Evolutionary conservation across 345 rosid genomes (phyloP).

Genomic region (Citrus australasica): DNA sequence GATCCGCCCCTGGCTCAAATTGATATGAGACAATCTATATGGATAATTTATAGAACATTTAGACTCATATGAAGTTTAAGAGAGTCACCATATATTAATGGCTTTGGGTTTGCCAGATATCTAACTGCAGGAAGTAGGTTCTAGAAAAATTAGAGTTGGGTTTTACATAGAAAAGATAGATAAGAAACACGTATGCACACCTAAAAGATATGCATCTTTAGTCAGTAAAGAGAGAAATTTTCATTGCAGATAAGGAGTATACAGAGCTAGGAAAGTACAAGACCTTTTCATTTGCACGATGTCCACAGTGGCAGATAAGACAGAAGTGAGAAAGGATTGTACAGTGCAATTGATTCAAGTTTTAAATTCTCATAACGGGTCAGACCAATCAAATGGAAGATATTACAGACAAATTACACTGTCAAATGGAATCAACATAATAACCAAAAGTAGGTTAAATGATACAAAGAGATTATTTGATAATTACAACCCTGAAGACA

Average conservation of each 20-base stretch:
- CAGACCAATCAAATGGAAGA: background rate
- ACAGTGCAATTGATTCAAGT: background rate
- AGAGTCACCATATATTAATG: background rate
- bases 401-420: background rate
- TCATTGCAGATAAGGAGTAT: background rate
- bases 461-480: background rate
- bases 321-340: background rate
- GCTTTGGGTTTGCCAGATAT: background rate
- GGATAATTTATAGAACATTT: background rate
- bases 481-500: background rate
- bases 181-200: background rate
- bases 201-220: background rate
- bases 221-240: background rate
- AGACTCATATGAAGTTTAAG: background rate
- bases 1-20: background rate
- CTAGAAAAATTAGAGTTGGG: background rate
- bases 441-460: background rate
- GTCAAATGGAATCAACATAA: background rate
- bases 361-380: background rate
- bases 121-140: background rate
- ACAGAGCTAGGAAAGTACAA: background rate
- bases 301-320: background rate
- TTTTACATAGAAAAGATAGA: background rate
- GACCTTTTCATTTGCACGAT: background rate
- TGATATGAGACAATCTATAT: background rate